Conservation (phyloP, 2,329 filamentous ascomycete genomes). For the Pseudocercospora musae region DNA sequence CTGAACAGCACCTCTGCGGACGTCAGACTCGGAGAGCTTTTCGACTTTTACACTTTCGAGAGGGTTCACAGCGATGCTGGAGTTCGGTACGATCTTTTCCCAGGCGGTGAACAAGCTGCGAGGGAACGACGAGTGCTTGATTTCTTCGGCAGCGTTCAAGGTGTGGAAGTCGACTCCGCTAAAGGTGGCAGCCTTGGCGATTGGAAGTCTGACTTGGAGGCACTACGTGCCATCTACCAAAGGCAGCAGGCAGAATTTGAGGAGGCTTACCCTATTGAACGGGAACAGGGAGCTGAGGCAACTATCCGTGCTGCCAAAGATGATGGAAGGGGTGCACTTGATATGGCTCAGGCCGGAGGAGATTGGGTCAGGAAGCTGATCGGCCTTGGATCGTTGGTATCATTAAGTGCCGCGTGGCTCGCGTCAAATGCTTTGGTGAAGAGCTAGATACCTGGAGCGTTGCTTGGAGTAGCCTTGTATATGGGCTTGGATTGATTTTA, state of each 20-base stretch:
- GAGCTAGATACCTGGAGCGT: conserved; percentile 1
- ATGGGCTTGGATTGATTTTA: neutral
- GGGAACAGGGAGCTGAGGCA: conserved; percentile 5
- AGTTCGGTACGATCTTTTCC: conserved; percentile 92
- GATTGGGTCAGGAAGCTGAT: conserved; percentile 42
- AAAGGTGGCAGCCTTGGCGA: conserved; percentile 30
- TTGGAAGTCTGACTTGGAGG: conserved; percentile 67
- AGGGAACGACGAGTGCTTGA: conserved; percentile 83
- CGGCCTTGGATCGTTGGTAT: conserved; percentile 39
- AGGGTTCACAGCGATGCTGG: conserved; percentile 94
- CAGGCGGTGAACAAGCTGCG: conserved; percentile 73
- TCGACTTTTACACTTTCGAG: conserved; percentile 90
- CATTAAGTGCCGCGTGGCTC: conserved; percentile 41
- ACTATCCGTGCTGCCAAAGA: conserved; percentile 6
- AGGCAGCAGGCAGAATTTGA: conserved; percentile 38
- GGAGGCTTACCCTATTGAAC: conserved; percentile 8
- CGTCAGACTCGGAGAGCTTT: conserved; percentile 86
- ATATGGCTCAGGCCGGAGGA: conserved; percentile 38
- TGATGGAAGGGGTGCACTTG: conserved; percentile 9
- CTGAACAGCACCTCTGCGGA: conserved; percentile 83
- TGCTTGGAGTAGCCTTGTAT: neutral
- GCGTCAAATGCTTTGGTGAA: conserved; percentile 28
- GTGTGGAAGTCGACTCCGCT: conserved; percentile 71
- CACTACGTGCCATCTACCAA: conserved; percentile 64
- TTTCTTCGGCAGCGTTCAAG: conserved; percentile 98